These are phyloP conservation scores for Eustoma russellianum DNA, from an alignment of 257 asterid species.

Conservation along the genomic window DNA sequence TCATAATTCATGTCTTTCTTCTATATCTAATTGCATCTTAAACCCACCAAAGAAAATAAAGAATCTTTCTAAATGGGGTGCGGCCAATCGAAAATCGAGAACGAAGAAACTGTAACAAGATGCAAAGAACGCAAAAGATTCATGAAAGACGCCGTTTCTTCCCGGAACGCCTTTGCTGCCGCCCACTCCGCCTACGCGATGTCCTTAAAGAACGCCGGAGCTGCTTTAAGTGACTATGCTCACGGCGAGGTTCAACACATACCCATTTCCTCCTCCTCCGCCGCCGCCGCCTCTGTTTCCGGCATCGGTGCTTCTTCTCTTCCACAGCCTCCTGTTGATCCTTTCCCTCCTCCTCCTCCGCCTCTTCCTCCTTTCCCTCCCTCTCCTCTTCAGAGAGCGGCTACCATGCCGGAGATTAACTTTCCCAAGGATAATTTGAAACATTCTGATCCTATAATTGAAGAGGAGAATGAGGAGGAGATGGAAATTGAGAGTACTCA, in stretches of 20 bases:
- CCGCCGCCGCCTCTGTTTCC: conserved; percentile 8
- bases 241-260: conserved; percentile 55
- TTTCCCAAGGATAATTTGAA: conserved; percentile 35
- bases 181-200: conserved; percentile 81
- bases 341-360: conserved; percentile 66
- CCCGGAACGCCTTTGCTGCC: conserved; percentile 86
- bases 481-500: conserved; percentile 38
- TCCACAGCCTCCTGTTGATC: conserved; percentile 41
- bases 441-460: conserved; percentile 51
- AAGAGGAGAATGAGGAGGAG: conserved; percentile 73
- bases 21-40: neutral
- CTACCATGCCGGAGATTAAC: conserved; percentile 69
- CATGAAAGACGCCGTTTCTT: conserved; percentile 79
- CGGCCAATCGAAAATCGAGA: conserved; percentile 84
- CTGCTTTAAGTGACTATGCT: conserved; percentile 86
- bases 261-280: conserved; percentile 21
- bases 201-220: conserved; percentile 87
- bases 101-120: conserved; percentile 77
- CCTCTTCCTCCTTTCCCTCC: conserved; percentile 39
- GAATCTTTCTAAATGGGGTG: conserved; percentile 54
- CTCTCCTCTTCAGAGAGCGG: conserved; percentile 72
- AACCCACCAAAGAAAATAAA: neutral
- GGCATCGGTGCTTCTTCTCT: conserved; percentile 23
- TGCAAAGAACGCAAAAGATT: conserved; percentile 75
- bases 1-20: too few species aligned